These are phyloP conservation scores for Thielaviopsis euricoi DNA, from an alignment of 2,329 filamentous ascomycete species.

Conservation along the genomic window DNA sequence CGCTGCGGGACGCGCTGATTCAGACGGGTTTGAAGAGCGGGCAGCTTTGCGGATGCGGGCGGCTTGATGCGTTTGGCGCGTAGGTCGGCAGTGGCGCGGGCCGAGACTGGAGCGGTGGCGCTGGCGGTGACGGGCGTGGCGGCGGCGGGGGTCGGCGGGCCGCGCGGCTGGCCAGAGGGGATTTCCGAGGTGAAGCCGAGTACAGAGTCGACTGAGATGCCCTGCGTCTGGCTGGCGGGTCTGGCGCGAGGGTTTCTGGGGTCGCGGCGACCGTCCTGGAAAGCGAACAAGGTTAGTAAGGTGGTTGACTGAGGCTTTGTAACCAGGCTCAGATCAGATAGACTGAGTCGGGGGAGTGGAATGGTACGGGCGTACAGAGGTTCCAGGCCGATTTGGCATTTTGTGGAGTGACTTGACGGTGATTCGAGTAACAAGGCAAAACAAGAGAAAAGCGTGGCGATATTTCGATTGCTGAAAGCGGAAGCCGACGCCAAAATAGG, in stretches of 20 bases:
- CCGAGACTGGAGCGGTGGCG: constrained; percentile 21
- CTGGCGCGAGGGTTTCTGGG: neutral
- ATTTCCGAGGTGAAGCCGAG: constrained; percentile 89
- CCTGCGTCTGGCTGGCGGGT: constrained; percentile 18
- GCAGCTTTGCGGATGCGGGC: constrained; percentile 7
- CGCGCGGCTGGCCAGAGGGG: constrained; percentile 78
- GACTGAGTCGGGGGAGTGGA: neutral
- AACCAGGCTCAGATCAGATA: too few relatives aligned
- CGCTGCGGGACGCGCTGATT: constrained; percentile 57
- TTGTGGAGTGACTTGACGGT: neutral
- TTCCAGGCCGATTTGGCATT: constrained; percentile 4
- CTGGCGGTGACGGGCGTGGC: constrained; percentile 19
- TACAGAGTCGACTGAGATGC: constrained; percentile 81
- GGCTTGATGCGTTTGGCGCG: constrained; percentile 10
- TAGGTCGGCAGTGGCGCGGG: constrained; percentile 17
- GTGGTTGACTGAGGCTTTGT: neutral
- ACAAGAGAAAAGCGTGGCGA: too few relatives aligned
- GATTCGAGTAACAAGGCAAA: neutral
- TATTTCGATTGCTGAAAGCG: neutral
- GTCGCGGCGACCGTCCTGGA: constrained; percentile 6
- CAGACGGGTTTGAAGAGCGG: constrained; percentile 25
- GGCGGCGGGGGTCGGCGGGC: constrained; percentile 36
- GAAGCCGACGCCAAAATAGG: neutral
- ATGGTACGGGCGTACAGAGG: neutral
- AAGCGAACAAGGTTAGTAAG: neutral